phyloP scores from a whole-genome alignment of 257 asterid species.

The Cinchona pubescens region DNA sequence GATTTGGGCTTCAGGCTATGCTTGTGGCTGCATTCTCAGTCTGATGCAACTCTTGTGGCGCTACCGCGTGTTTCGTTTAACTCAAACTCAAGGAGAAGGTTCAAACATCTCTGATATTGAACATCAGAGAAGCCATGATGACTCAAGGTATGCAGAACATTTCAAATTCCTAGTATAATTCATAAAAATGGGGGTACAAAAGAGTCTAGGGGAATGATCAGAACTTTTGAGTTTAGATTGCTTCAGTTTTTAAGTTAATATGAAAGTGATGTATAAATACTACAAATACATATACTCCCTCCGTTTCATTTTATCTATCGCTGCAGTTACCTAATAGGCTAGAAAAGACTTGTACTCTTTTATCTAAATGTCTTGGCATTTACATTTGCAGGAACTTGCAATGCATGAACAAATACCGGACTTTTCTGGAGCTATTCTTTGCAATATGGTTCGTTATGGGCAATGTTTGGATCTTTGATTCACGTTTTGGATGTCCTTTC shows the following conservation, averaged over 20 bases:
- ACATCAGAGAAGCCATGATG: slow-evolving; percentile 56
- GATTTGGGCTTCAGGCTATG: slow-evolving; percentile 79
- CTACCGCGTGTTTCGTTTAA: slow-evolving; percentile 30
- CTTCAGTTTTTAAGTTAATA: background rate
- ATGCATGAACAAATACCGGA: slow-evolving; percentile 51
- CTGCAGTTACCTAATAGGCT: background rate
- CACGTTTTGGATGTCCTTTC: slow-evolving; percentile 72
- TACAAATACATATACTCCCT: too few relatives aligned
- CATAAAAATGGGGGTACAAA: background rate
- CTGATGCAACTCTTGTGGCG: slow-evolving; percentile 52
- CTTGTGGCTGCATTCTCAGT: slow-evolving; percentile 61
- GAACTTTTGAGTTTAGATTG: background rate
- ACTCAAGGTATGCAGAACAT: slow-evolving; percentile 49
- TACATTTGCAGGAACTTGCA: slow-evolving; percentile 46
- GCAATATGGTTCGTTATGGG: slow-evolving; percentile 99
- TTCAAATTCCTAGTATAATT: background rate
- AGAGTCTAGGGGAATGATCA: background rate
- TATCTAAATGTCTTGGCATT: background rate
- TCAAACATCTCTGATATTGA: slow-evolving; percentile 50
- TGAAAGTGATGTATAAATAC: too few relatives aligned
- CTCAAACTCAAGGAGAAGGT: slow-evolving; percentile 25
- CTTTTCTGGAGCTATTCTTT: slow-evolving; percentile 63
- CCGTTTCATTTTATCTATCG: too few relatives aligned
- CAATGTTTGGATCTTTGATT: slow-evolving; percentile 83
- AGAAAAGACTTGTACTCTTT: background rate